Evolutionary conservation across 257 asterid genomes (phyloP).

Genomic region (Sherardia arvensis): DNA sequence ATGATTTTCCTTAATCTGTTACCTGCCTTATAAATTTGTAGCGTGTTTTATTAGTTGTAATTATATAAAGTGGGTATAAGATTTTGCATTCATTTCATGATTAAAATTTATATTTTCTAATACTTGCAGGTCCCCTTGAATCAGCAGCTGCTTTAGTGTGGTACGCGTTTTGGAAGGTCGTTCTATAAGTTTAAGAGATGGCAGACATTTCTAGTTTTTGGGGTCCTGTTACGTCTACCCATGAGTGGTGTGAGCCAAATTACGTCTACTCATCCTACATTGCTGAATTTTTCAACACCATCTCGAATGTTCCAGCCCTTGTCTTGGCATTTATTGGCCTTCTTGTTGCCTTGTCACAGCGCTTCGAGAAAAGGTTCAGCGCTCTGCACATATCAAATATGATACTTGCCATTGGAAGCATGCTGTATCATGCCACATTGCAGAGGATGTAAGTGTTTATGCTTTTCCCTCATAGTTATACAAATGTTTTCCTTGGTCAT

Average conservation of each 20-base stretch:
- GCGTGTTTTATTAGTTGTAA: background rate
- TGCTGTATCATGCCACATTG: constrained; percentile 81
- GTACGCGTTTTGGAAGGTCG: background rate
- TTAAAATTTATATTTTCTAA: background rate
- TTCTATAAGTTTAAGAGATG: constrained; percentile 37
- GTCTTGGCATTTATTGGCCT: constrained; percentile 78
- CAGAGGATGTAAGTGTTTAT: constrained; percentile 63
- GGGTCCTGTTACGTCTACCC: constrained; percentile 95
- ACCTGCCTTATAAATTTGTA: background rate
- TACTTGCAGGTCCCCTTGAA: constrained; percentile 8
- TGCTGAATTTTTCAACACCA: constrained; percentile 87
- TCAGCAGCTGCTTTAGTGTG: background rate
- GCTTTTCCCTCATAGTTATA: background rate
- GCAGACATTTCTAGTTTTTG: constrained; percentile 67
- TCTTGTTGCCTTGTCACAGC: constrained; percentile 63
- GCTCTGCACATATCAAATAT: constrained; percentile 85
- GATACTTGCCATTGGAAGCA: constrained; percentile 87
- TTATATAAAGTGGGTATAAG: background rate
- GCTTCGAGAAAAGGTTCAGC: constrained; percentile 86
- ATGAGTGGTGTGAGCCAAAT: constrained; percentile 96
- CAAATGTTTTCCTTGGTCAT: background rate
- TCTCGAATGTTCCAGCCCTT: constrained; percentile 75
- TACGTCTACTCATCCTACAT: constrained; percentile 78
- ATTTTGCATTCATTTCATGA: background rate
- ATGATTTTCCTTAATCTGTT: background rate